Percentiles rank a stretch among this genome's conserved stretches.
These are phyloP conservation scores for Rhynchosporium secalis DNA, from an alignment of 2,329 filamentous ascomycete species.

Conservation along the genomic window DNA sequence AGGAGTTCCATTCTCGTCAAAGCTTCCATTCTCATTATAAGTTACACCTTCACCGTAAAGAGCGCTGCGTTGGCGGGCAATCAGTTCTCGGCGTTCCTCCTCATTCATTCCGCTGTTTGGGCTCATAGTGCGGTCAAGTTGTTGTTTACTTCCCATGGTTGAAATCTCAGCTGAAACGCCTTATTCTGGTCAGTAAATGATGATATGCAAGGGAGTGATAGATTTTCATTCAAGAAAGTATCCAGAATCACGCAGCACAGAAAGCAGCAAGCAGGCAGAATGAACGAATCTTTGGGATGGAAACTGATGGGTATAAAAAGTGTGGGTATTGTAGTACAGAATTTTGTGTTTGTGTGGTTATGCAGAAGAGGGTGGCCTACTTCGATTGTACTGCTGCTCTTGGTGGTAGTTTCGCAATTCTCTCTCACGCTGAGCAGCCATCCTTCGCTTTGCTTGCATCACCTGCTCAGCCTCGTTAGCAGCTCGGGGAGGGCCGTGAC, in stretches of 20 bases:
- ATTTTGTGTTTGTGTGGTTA: slow-evolving; percentile 48
- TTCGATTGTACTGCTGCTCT: slow-evolving; percentile 99
- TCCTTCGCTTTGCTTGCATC: slow-evolving; percentile 98
- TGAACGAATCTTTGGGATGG: slow-evolving; percentile 41
- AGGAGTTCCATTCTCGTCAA: slow-evolving; percentile 66
- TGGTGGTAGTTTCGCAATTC: slow-evolving; percentile 99
- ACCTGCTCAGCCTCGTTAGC: slow-evolving; percentile 93
- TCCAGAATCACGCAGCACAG: slow-evolving; percentile 42
- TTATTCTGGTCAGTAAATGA: slow-evolving; percentile 44
- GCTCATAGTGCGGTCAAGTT: slow-evolving; percentile 84
- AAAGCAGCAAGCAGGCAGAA: slow-evolving; percentile 40
- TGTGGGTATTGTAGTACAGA: slow-evolving; percentile 28
- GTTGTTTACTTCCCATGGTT: slow-evolving; percentile 64
- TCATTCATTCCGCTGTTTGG: slow-evolving; percentile 82
- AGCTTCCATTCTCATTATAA: slow-evolving; percentile 66
- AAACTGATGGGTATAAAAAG: slow-evolving; percentile 39
- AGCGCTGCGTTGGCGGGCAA: slow-evolving; percentile 91
- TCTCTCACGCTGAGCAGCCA: slow-evolving; percentile 98
- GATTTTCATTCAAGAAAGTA: slow-evolving; percentile 17
- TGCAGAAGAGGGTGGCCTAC: slow-evolving; percentile 81
- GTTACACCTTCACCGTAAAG: slow-evolving; percentile 77
- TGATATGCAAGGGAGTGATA: slow-evolving; percentile 28
- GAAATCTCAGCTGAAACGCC: slow-evolving; percentile 68
- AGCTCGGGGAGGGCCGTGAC: slow-evolving; percentile 83
- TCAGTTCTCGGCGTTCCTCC: slow-evolving; percentile 92